Evolutionary conservation across 768 basidiomycete species (phyloP).

Genomic region (Lentinula lateritia): DNA sequence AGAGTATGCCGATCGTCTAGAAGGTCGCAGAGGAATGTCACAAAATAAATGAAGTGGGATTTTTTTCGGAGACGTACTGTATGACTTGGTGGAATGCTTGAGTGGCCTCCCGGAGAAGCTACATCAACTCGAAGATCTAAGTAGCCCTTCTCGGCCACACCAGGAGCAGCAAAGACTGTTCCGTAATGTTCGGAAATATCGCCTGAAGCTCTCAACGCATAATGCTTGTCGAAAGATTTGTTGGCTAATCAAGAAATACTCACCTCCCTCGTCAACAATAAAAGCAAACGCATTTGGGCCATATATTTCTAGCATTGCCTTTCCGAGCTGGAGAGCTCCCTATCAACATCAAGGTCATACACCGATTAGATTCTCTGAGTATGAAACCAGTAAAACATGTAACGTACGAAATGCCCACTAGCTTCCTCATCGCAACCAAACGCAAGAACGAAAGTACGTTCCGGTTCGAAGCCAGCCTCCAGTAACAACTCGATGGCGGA

Average conservation of each 20-base stretch:
- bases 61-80: conserved; percentile 33
- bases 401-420: conserved; percentile 23
- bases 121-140: conserved; percentile 35
- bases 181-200: conserved; percentile 22
- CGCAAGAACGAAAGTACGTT: conserved; percentile 15
- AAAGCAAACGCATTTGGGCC: conserved; percentile 52
- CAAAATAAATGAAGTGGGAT: neutral
- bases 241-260: neutral
- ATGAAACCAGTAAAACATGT: conserved; percentile 6
- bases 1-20: conserved; percentile 54
- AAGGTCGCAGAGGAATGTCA: neutral
- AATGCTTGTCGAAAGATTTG: neutral
- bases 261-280: conserved; percentile 59
- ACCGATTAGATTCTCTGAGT: neutral
- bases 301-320: conserved; percentile 39
- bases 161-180: conserved; percentile 34
- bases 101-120: conserved; percentile 54
- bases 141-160: conserved; percentile 39
- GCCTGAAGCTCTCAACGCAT: conserved; percentile 4
- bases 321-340: conserved; percentile 34
- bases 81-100: conserved; percentile 56
- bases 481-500: conserved; percentile 12
- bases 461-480: conserved; percentile 12
- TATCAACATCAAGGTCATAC: conserved; percentile 10
- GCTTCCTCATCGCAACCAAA: conserved; percentile 54